Evolutionary conservation across 2,329 filamentous ascomycete genomes (phyloP).

Genomic region (Fusarium nodosum): DNA sequence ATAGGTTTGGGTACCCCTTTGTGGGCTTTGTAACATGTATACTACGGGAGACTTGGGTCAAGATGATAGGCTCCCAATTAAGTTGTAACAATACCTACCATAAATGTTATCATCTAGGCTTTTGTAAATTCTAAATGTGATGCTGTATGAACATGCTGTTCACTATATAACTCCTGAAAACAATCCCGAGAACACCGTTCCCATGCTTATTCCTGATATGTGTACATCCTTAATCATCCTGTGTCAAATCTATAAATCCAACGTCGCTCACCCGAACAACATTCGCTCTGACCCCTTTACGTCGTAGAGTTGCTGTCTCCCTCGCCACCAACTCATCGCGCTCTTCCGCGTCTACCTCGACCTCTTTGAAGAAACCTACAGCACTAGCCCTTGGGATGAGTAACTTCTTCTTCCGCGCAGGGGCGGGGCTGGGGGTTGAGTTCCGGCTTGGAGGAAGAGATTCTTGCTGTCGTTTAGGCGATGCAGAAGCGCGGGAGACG

Average conservation of each 20-base stretch:
- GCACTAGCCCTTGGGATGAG: conserved; percentile 56
- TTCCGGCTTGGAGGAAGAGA: conserved; percentile 2
- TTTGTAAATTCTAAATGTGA: background rate
- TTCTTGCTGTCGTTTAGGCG: conserved; percentile 30
- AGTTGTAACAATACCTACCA: conserved; percentile 27
- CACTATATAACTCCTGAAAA: conserved; percentile 28
- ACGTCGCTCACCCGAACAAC: conserved; percentile 53
- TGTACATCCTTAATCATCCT: conserved; percentile 42
- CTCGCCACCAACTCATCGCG: conserved; percentile 44
- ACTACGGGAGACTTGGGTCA: conserved; percentile 13
- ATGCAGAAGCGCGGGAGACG: conserved; percentile 16
- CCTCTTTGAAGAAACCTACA: conserved; percentile 57
- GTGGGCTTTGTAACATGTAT: conserved; percentile 23
- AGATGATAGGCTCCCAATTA: conserved; percentile 27
- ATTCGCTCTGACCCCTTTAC: conserved; percentile 29
- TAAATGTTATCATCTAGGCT: background rate
- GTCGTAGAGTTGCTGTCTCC: conserved; percentile 37
- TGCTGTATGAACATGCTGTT: conserved; percentile 15
- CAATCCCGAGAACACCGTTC: conserved; percentile 16
- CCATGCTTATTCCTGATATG: conserved; percentile 5
- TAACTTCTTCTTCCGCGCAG: conserved; percentile 55
- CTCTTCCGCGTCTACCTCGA: conserved; percentile 48
- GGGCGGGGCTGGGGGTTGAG: conserved; percentile 35
- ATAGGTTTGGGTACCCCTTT: conserved; percentile 19
- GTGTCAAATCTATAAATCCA: conserved; percentile 53